phyloP scores from a whole-genome alignment of 495 filamentous ascomycete genomes.

The Hypoxylon perforatum region DNA sequence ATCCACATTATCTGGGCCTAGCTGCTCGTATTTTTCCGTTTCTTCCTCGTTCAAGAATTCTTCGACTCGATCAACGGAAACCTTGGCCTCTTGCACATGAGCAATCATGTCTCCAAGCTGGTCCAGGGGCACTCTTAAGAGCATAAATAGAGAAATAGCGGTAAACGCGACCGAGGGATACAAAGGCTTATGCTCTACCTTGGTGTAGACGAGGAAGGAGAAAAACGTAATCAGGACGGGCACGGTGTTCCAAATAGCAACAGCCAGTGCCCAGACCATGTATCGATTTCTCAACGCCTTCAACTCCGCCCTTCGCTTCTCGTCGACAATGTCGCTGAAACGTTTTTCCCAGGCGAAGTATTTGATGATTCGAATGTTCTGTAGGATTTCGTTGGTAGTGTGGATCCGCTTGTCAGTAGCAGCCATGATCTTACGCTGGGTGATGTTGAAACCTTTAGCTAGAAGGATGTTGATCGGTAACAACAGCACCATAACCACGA shows the following conservation, averaged over 20 bases:
- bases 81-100: slow-evolving; percentile 96
- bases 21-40: slow-evolving; percentile 94
- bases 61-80: slow-evolving; percentile 96
- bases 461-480: slow-evolving; percentile 90
- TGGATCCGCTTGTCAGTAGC: slow-evolving; percentile 97
- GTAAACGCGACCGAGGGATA: slow-evolving; percentile 97
- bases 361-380: slow-evolving; percentile 99
- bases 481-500: slow-evolving; percentile 89
- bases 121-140: slow-evolving; percentile 94
- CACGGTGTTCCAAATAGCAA: slow-evolving; percentile 95
- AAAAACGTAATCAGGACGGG: slow-evolving; percentile 96
- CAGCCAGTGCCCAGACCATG: slow-evolving; percentile 89
- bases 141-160: slow-evolving; percentile 91
- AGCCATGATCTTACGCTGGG: slow-evolving; percentile 90
- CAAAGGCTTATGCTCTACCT: slow-evolving; percentile 88
- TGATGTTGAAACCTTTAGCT: slow-evolving; percentile 81
- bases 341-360: slow-evolving; percentile 99
- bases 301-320: slow-evolving; percentile 85
- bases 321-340: slow-evolving; percentile 86
- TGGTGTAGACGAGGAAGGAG: slow-evolving; percentile 92
- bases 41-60: slow-evolving; percentile 95
- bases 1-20: slow-evolving; percentile 70
- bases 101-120: slow-evolving; percentile 99
- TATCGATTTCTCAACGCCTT: slow-evolving; percentile 82
- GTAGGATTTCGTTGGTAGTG: slow-evolving; percentile 94